Evolutionary conservation across 2,329 filamentous ascomycete species (phyloP).

Genomic region (Didymella lethalis): DNA sequence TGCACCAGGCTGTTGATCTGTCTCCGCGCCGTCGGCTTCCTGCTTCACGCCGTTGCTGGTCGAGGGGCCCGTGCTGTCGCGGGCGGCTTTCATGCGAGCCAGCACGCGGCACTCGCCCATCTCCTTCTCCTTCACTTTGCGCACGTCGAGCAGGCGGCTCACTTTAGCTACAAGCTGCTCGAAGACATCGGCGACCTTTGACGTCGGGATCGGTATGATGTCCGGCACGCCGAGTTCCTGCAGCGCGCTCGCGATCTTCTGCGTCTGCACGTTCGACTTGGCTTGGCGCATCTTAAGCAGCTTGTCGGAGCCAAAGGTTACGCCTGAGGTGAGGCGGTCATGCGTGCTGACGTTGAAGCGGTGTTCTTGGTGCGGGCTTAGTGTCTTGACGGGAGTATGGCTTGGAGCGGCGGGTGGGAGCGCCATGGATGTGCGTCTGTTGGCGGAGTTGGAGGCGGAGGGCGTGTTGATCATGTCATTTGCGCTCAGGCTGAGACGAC

Average conservation of each 20-base stretch:
- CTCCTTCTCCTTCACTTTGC: slow-evolving; percentile 78
- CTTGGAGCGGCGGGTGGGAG: slow-evolving; percentile 32
- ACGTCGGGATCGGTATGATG: slow-evolving; percentile 76
- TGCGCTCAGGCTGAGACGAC: slow-evolving; percentile 51
- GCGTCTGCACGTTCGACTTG: slow-evolving; percentile 77
- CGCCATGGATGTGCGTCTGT: slow-evolving; percentile 48
- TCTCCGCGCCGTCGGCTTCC: slow-evolving; percentile 11
- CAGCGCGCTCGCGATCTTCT: slow-evolving; percentile 76
- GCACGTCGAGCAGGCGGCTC: slow-evolving; percentile 72
- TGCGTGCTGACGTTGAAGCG: slow-evolving; percentile 86
- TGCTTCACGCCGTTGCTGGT: slow-evolving; percentile 21
- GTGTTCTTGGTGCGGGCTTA: slow-evolving; percentile 77
- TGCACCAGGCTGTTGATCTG: slow-evolving; percentile 25
- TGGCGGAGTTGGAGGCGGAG: slow-evolving; percentile 40
- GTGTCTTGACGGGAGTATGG: slow-evolving; percentile 54
- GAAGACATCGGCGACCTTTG: slow-evolving; percentile 73
- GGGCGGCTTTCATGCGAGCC: slow-evolving; percentile 49
- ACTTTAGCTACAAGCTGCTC: slow-evolving; percentile 75
- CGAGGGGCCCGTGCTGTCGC: slow-evolving; percentile 23
- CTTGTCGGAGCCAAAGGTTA: slow-evolving; percentile 87
- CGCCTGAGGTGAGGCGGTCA: slow-evolving; percentile 84
- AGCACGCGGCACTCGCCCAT: slow-evolving; percentile 66
- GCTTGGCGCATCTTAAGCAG: slow-evolving; percentile 80
- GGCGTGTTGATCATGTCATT: slow-evolving; percentile 50
- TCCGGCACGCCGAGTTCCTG: slow-evolving; percentile 74